Evolutionary conservation across 2,329 filamentous ascomycete genomes (phyloP).

Genomic region (Thyridium curvatum): DNA sequence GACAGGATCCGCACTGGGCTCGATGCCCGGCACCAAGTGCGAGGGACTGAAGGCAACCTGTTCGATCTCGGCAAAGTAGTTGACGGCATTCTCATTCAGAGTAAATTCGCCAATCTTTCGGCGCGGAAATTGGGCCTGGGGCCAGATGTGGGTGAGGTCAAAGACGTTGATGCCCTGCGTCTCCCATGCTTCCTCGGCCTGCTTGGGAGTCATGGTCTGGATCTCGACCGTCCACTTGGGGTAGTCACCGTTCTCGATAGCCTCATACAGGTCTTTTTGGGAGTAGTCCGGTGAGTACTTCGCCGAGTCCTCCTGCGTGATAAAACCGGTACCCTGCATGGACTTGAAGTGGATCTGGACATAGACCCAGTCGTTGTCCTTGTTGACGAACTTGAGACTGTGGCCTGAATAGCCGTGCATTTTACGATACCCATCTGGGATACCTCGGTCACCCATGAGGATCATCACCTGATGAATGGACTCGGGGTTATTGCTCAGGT

Average conservation of each 20-base stretch:
- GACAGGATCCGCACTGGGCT: constrained; percentile 54
- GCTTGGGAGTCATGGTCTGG: constrained; percentile 43
- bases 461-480: constrained; percentile 58
- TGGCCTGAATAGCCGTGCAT: constrained; percentile 65
- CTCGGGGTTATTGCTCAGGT: constrained; percentile 54
- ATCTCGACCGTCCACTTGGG: constrained; percentile 50
- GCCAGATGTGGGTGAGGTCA: constrained; percentile 54
- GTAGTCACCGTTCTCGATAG: constrained; percentile 43
- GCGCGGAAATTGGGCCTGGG: constrained; percentile 45
- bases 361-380: constrained; percentile 60
- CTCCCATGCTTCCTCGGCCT: constrained; percentile 40
- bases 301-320: constrained; percentile 52
- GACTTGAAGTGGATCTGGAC: constrained; percentile 59
- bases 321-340: constrained; percentile 54
- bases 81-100: constrained; percentile 47
- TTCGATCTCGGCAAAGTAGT: constrained; percentile 65
- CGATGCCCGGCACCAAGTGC: constrained; percentile 56
- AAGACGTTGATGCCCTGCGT: constrained; percentile 38
- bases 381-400: constrained; percentile 60
- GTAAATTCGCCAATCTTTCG: constrained; percentile 46
- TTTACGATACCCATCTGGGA: constrained; percentile 57
- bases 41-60: constrained; percentile 60
- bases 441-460: constrained; percentile 61
- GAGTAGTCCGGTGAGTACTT: constrained; percentile 50
- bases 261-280: constrained; percentile 50